Base-by-base conservation (phyloP, 129 eudicot genomes). In the Heracleum sosnowskyi region DNA sequence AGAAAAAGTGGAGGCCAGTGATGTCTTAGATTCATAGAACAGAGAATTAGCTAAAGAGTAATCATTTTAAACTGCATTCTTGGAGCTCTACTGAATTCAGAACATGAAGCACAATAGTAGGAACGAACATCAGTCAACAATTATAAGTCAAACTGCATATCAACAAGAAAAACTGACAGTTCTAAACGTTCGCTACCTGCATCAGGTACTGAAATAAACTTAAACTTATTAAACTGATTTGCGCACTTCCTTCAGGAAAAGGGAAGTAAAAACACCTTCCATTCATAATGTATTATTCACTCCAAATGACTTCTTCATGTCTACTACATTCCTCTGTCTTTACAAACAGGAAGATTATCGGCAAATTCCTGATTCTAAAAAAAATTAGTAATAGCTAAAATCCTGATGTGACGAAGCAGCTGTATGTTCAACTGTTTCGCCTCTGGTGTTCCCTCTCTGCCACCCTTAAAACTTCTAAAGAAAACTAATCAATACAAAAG, bases 401-500 rank as follows among this genome's bases (percentile, higher is more conserved):
- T 75, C 75, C 75, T 57, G 82, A 78, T 75, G 83, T 60, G 62
- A 22, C 76, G 78, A 60, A 76, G 69, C 79, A 84, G 68, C 74
- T 40, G 76, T 28, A 44, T 74, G 16, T 41, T 68, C 73, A 76
- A 85, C 39, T 31, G 40, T 1, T 33, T 31, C 40, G 68, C 40
- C 22, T 66, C 37, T 66, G 72, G 39, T 66, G 72, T 79, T 41
- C 51, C 76, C 76, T 72, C 53, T 41, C 35, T 40, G 34, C 76
- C 76, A 72, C 36, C 53, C 15, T 72, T 53, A 83, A 86, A 81
- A 81, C 83, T 83, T 88, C 89, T 83, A 79, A 74, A 77, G 82
- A 81, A 76, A 78, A 69, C 76, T 74, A 80, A n/a, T n/a, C n/a
- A n/a, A n/a, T n/a, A n/a, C 33, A 44, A 73, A 77, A 77, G 64